A percentile compares a stretch with the other conserved stretches of the same genome.
Conservation (phyloP, 768 basidiomycete species). For the Mycena sanguinolenta region DNA sequence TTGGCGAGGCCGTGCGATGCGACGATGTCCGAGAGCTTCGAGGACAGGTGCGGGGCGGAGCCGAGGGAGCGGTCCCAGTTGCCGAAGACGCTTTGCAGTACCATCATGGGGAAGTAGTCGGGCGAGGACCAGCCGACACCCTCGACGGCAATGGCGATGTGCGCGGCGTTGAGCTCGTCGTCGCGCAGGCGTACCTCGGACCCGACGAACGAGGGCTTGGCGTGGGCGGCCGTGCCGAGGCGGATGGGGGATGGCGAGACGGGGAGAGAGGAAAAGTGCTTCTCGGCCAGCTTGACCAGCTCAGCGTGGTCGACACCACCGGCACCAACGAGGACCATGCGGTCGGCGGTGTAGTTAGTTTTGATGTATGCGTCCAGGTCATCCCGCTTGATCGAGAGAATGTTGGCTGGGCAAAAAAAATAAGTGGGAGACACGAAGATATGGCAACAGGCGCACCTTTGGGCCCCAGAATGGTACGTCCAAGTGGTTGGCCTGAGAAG, state of each 20-base stretch:
- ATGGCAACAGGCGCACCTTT: slow-evolving; percentile 54
- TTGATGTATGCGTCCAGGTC: slow-evolving; percentile 94
- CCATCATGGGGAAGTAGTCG: slow-evolving; percentile 99
- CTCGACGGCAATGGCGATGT: slow-evolving; percentile 97
- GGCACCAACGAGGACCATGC: slow-evolving; percentile 98
- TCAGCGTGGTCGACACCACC: slow-evolving; percentile 94
- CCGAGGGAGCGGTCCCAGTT: slow-evolving; percentile 99
- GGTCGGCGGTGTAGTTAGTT: slow-evolving; percentile 98
- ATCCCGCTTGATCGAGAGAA: slow-evolving; percentile 92
- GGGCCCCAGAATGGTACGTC: slow-evolving; percentile 97
- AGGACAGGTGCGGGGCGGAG: slow-evolving; percentile 89
- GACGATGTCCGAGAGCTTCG: slow-evolving; percentile 91
- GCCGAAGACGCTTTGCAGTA: slow-evolving; percentile 97
- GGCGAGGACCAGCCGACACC: slow-evolving; percentile 98
- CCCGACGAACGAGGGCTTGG: slow-evolving; percentile 88
- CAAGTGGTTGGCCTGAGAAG: slow-evolving; percentile 87
- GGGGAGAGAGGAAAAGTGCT: slow-evolving; percentile 92
- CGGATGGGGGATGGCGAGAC: slow-evolving; percentile 90
- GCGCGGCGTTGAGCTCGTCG: slow-evolving; percentile 88
- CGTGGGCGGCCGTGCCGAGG: slow-evolving; percentile 83
- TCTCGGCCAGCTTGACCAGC: slow-evolving; percentile 94
- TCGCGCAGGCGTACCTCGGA: slow-evolving; percentile 97
- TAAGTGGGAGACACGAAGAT: background rate
- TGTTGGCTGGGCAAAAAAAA: slow-evolving; percentile 67
- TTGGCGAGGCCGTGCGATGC: slow-evolving; percentile 97